Evolutionary conservation across 2,329 filamentous ascomycete genomes (phyloP), one percentile per base, ranked within the genome.

Genomic region (Coniella lustricola): DNA sequence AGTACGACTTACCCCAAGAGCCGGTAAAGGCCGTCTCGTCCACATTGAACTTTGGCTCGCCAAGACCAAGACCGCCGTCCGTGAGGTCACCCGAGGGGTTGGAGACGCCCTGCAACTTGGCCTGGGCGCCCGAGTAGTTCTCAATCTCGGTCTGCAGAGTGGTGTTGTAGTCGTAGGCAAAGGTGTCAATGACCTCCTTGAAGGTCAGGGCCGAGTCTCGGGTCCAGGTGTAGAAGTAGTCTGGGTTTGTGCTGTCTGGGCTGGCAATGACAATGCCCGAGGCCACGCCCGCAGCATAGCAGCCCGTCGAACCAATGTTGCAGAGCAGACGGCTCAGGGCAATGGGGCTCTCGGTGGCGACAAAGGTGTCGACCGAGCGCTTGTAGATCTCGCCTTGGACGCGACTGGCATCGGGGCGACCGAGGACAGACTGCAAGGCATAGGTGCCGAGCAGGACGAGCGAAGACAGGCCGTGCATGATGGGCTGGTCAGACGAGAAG

Each of bases 171-270:
- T 68, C 69, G 50, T 78, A 68, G 39, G 67, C 60, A 60, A 89
- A 84, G 17, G 77, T 72, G 57, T 90, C 86, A 8, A 85, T 70
- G 14, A 90, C 65, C 20, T 71, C 69, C 66, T 87, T 88, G 68
- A 85, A 79, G 2, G 81, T 79, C 25, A 90, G 71, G 20, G 82
- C 84, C 14, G 83, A 76, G 62, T 91, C 87, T 59, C 87, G 72
- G 1, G 82, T 88, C 87, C 87, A 91, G 1, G 84, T 88, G 60
- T 81, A 90, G 60, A 77, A 90, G 64, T 90, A 83, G 57, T 80
- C 68, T 4, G 79, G 80, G 44, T 75, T 66, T 14, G 55, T 55
- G 32, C 65, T 75, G 53, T 72, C 76, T 3, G 80, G 80, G 36
- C 73, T 75, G 14, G 80, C 80, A 57, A 83, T 66, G 14, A 82